Evolutionary conservation across 495 filamentous ascomycete species (phyloP), one percentile per base, ranked within the genome.

Genomic region (Tuber magnatum): DNA sequence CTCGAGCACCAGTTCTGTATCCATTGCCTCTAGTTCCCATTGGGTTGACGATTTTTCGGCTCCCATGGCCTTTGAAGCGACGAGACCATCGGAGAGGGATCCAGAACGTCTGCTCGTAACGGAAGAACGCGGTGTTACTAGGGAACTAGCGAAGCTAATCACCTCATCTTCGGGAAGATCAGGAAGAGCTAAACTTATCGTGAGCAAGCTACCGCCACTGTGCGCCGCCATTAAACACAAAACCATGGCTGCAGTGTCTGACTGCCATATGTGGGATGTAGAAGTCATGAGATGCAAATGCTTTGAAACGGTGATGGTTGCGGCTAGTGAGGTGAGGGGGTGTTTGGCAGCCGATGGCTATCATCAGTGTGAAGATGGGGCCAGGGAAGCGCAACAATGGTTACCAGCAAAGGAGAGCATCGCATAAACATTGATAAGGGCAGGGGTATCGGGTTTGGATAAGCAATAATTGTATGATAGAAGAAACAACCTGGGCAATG

Each of bases 1-100:
- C 68, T 79, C 77, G 32, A 79, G 39, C 61, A 79, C 78, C 20
- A 79, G 28, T 28, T 79, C 77, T 22, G 70, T 74, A 32, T 79
- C 77, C 44, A 75, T 74, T 41, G 74, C 77, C 1, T 78, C 77
- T 4, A 79, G 20, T 56, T 78, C 77, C n/a, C 69, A 41, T 20
- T 79, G 77, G 12, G 73, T 79, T 8, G 61, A 70, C 12, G 77
- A 69, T 39, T 51, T 39, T 24, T 75, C 72, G 7, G 72, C 46
- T 7, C 71, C 76, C 4, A 72, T 44, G 22, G 72, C 70, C 56
- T 28, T 76, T 75, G 32, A 71, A 69, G n/a, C 43, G 35, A 20
- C 46, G 46, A 2, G 28, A 18, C 28, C 28, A 65, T 65, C 28
- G 1, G 3, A 28, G 3, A 32, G 28, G 56, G 56, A 65, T 65